Percentiles rank a stretch among this genome's conserved stretches.
phyloP scores from a whole-genome alignment of 2,329 filamentous ascomycete species.

The Alternaria sp. region DNA sequence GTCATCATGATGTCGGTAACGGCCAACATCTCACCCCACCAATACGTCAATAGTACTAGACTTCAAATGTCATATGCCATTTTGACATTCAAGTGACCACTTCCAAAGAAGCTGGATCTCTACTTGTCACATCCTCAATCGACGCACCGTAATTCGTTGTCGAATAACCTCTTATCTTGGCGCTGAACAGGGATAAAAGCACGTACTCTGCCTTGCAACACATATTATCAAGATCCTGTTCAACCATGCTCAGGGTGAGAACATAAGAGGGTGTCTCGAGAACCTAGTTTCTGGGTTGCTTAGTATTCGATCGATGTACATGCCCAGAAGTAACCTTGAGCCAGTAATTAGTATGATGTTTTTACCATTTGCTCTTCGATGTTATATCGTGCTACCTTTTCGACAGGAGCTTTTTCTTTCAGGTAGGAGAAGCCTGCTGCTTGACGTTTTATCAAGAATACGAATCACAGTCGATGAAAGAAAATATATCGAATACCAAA shows the following conservation, averaged over 20 bases:
- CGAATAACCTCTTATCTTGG: neutral
- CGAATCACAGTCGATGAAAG: neutral
- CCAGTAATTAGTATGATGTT: neutral
- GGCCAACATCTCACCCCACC: neutral
- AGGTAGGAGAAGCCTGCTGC: neutral
- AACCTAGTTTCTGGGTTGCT: neutral
- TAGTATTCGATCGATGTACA: neutral
- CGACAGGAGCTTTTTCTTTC: neutral
- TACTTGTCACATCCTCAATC: neutral
- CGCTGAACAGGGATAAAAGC: neutral
- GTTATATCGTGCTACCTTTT: neutral
- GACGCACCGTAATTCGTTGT: neutral
- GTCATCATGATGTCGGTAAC: neutral
- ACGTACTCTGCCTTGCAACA: neutral
- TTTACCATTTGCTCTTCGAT: neutral
- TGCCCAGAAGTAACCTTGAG: neutral
- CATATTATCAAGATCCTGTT: neutral
- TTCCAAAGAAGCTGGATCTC: neutral
- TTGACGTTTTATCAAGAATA: neutral
- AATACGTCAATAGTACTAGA: neutral
- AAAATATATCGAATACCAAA: neutral
- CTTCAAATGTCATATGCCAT: neutral
- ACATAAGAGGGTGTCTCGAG: neutral
- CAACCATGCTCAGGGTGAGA: neutral
- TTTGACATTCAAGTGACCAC: neutral